Evolutionary conservation across 176 grass and related monocot species (phyloP).

Genomic region (Raddia guianensis): DNA sequence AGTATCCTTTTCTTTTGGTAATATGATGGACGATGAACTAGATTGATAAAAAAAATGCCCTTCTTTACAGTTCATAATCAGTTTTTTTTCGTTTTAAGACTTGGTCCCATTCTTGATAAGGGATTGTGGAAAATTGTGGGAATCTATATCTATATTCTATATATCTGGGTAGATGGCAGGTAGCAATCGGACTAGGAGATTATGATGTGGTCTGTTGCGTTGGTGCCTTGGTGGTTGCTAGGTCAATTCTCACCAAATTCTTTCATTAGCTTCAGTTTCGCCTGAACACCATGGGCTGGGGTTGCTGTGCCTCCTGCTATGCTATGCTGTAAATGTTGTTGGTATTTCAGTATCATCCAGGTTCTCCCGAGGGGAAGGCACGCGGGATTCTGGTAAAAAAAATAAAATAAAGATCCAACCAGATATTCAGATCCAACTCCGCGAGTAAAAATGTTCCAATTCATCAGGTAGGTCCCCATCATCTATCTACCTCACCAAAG

Average conservation of each 20-base stretch:
- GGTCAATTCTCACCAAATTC: conserved; percentile 14
- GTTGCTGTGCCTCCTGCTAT: background rate
- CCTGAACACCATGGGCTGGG: background rate
- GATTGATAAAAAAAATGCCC: too few relatives aligned
- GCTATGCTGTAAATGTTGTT: background rate
- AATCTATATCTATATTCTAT: background rate
- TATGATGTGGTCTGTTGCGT: background rate
- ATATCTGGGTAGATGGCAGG: background rate
- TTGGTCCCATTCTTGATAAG: background rate
- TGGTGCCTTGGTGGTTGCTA: background rate
- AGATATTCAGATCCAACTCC: background rate
- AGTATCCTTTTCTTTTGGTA: background rate
- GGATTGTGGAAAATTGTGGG: background rate
- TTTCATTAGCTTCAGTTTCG: background rate
- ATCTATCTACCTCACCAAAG: background rate
- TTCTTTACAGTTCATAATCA: background rate
- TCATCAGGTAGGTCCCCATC: background rate
- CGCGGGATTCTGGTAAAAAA: background rate
- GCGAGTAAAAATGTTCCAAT: background rate
- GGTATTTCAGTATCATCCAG: background rate
- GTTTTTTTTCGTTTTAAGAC: background rate
- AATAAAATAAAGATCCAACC: background rate
- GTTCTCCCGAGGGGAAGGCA: background rate
- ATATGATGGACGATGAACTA: background rate
- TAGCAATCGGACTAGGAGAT: background rate